Evolutionary conservation across 1,139 yeast genomes (phyloP).

Genomic region (Pichia sp.): DNA sequence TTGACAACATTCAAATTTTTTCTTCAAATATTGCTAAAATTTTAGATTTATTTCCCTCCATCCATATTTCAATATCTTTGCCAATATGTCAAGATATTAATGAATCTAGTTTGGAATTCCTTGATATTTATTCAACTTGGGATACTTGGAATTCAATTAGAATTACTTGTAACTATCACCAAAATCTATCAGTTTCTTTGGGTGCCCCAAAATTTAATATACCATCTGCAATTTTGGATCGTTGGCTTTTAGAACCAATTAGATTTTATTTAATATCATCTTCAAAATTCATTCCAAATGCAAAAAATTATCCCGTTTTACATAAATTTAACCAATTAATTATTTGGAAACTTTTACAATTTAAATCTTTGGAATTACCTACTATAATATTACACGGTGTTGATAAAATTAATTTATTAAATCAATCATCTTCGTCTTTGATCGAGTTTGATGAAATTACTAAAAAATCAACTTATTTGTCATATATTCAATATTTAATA

Average conservation of each 20-base stretch:
- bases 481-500: slow-evolving; percentile 33
- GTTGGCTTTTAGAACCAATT: slow-evolving; percentile 66
- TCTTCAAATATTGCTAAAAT: slow-evolving; percentile 24
- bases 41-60: slow-evolving; percentile 20
- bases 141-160: slow-evolving; percentile 64
- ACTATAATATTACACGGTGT: slow-evolving; percentile 38
- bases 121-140: slow-evolving; percentile 56
- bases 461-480: slow-evolving; percentile 38
- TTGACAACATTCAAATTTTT: slow-evolving; percentile 40
- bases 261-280: slow-evolving; percentile 48
- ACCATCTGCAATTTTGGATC: slow-evolving; percentile 41
- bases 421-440: slow-evolving; percentile 15
- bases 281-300: slow-evolving; percentile 48
- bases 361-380: slow-evolving; percentile 28
- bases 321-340: slow-evolving; percentile 48
- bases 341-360: slow-evolving; percentile 33
- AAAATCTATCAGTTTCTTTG: slow-evolving; percentile 47
- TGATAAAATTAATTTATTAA: slow-evolving; percentile 28
- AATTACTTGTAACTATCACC: slow-evolving; percentile 44
- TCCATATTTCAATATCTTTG: slow-evolving; percentile 34
- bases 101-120: slow-evolving; percentile 8
- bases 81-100: slow-evolving; percentile 37
- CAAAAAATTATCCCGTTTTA: slow-evolving; percentile 55
- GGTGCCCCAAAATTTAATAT: slow-evolving; percentile 47
- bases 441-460: slow-evolving; percentile 8